These are phyloP conservation scores for Asterionellopsis glacialis DNA, from an alignment of 108 stramenopile genomes.

Conservation along the genomic window DNA sequence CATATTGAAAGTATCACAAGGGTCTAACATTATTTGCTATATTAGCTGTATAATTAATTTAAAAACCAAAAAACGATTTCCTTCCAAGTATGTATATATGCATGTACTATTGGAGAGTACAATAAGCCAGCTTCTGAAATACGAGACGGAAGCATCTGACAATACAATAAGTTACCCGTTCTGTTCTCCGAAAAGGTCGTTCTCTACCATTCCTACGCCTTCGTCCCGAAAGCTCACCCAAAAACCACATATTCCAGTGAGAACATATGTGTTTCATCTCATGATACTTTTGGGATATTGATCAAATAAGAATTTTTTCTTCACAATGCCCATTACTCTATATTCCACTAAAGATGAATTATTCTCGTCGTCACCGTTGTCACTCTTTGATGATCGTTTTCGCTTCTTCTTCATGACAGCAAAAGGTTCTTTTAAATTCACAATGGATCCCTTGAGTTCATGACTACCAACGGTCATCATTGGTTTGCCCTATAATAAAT, in stretches of 20 bases:
- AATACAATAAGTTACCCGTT: no score
- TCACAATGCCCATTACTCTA: slow-evolving; percentile 59
- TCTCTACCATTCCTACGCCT: no score
- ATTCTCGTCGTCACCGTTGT: slow-evolving; percentile 4
- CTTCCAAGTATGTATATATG: no score
- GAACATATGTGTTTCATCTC: slow-evolving; percentile 24
- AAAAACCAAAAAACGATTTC: no score
- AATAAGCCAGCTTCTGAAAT: no score
- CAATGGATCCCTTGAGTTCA: slow-evolving; percentile 54
- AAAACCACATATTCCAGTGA: not conserved
- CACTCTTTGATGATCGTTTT: slow-evolving; percentile 1
- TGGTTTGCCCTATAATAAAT: slow-evolving; percentile 34
- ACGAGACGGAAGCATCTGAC: no score
- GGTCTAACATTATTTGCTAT: no score
- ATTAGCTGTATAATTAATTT: no score
- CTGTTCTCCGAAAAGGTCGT: no score
- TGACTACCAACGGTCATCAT: slow-evolving; percentile 62
- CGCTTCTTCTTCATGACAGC: slow-evolving; percentile 49
- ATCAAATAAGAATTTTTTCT: slow-evolving; percentile 61
- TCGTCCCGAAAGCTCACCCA: no score
- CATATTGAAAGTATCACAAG: no score
- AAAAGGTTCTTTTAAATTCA: slow-evolving; percentile 58
- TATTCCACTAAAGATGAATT: slow-evolving; percentile 21
- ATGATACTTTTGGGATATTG: slow-evolving; percentile 76
- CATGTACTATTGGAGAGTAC: no score